Evolutionary conservation across 2,329 filamentous ascomycete species (phyloP).

Genomic region (Neonectria coccinea): DNA sequence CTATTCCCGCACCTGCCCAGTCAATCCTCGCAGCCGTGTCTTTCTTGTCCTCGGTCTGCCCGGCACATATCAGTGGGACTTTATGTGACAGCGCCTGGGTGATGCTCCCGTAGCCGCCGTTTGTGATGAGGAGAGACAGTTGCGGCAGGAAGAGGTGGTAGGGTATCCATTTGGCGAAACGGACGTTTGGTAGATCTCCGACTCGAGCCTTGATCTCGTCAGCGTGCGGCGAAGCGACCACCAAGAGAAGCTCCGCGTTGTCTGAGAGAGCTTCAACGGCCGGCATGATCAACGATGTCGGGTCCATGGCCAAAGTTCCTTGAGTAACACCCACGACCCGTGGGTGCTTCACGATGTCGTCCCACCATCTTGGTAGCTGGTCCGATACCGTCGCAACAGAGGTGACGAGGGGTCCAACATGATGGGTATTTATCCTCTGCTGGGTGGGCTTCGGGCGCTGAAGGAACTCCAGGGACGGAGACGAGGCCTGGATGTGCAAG

Average conservation of each 20-base stretch:
- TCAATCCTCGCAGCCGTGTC: constrained; percentile 51
- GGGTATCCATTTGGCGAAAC: constrained; percentile 51
- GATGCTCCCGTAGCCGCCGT: constrained; percentile 54
- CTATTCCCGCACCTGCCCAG: constrained; percentile 50
- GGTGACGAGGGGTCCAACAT: constrained; percentile 52
- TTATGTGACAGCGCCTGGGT: constrained; percentile 52
- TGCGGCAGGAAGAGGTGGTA: constrained; percentile 52
- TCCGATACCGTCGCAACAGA: constrained; percentile 21
- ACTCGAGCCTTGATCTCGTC: constrained; percentile 42
- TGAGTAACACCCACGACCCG: constrained; percentile 53
- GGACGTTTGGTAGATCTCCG: constrained; percentile 44
- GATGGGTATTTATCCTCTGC: constrained; percentile 40
- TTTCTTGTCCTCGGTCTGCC: constrained; percentile 53
- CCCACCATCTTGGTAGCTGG: constrained; percentile 50
- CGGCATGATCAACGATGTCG: constrained; percentile 53
- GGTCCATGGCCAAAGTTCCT: constrained; percentile 53
- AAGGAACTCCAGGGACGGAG: constrained; percentile 49
- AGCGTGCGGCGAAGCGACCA: constrained; percentile 50
- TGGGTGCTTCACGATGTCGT: constrained; percentile 42
- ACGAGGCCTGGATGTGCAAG: constrained; percentile 55
- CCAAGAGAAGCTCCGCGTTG: constrained; percentile 45
- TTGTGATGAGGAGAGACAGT: constrained; percentile 51
- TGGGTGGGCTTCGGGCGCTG: constrained; percentile 40
- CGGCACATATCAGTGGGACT: constrained; percentile 52
- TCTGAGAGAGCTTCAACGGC: constrained; percentile 49